These are phyloP conservation scores for Aleurites moluccanus DNA, from an alignment of 441 rosid genomes.

Conservation along the genomic window DNA sequence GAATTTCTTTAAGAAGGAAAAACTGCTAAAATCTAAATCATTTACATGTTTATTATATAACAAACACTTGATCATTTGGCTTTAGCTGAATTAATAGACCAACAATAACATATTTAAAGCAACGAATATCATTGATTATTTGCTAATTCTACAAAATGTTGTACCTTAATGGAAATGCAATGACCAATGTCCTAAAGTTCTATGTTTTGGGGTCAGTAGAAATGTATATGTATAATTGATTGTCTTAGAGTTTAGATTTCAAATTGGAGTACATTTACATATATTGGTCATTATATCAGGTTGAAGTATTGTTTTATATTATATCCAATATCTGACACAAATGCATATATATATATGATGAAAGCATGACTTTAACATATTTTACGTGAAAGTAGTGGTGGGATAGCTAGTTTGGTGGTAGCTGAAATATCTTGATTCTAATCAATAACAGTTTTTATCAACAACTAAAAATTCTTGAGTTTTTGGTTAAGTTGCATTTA, in stretches of 20 bases:
- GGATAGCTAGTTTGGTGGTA: conserved; percentile 19
- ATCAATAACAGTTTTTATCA: conserved; percentile 13
- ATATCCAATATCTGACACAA: background rate
- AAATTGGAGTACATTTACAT: background rate
- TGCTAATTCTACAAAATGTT: background rate
- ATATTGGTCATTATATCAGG: background rate
- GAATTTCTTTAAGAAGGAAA: no score
- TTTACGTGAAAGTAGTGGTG: background rate
- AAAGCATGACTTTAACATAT: conserved; percentile 14
- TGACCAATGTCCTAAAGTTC: background rate
- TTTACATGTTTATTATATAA: no score
- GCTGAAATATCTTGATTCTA: conserved; percentile 21
- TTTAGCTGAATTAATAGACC: no score
- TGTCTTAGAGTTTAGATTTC: background rate
- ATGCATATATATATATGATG: background rate
- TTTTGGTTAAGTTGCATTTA: conserved; percentile 10
- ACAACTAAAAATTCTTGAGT: background rate
- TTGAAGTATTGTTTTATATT: background rate
- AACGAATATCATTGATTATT: no score
- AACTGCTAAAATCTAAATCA: no score
- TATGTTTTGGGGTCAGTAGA: background rate
- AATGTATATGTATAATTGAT: background rate
- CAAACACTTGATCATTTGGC: no score
- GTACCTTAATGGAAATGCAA: background rate
- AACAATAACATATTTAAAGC: no score